Evolutionary conservation across 495 filamentous ascomycete genomes (phyloP).

Genomic region (Penicillium samsonianum): DNA sequence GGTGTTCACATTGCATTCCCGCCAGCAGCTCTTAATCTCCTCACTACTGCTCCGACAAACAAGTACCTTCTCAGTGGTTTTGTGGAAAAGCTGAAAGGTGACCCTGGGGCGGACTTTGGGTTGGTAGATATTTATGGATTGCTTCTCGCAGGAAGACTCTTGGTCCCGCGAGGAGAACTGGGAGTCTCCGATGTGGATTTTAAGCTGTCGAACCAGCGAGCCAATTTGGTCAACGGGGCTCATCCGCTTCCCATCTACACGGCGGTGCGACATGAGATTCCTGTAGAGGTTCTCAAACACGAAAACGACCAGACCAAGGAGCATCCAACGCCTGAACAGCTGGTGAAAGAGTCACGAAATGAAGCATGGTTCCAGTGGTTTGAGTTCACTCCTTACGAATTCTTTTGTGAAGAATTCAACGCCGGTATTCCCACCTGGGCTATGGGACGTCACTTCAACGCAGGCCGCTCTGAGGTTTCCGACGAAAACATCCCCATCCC

Average conservation of each 20-base stretch:
- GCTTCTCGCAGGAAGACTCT: slow-evolving; percentile 74
- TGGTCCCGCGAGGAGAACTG: slow-evolving; percentile 84
- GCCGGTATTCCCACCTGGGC: slow-evolving; percentile 96
- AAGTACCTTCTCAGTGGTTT: slow-evolving; percentile 86
- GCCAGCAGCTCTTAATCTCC: slow-evolving; percentile 71
- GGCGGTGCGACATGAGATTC: slow-evolving; percentile 95
- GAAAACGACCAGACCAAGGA: slow-evolving; percentile 27
- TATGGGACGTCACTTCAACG: slow-evolving; percentile 77
- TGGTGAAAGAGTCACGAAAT: slow-evolving; percentile 63
- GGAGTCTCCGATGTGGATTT: slow-evolving; percentile 73
- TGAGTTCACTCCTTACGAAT: slow-evolving; percentile 92
- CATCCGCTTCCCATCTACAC: slow-evolving; percentile 93
- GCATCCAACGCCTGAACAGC: slow-evolving; percentile 45
- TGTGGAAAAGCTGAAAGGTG: slow-evolving; percentile 85
- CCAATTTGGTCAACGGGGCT: slow-evolving; percentile 69
- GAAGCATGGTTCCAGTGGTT: slow-evolving; percentile 99
- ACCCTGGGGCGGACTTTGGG: slow-evolving; percentile 77
- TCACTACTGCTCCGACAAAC: slow-evolving; percentile 83
- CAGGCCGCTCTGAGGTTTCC: slow-evolving; percentile 62
- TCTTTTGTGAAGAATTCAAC: slow-evolving; percentile 88
- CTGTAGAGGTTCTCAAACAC: slow-evolving; percentile 47
- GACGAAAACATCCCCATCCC: slow-evolving; percentile 65
- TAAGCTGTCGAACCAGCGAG: slow-evolving; percentile 81
- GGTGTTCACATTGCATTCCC: slow-evolving; percentile 91
- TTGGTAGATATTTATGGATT: slow-evolving; percentile 92